Percentiles rank a stretch among this genome's conserved stretches.
Evolutionary conservation across 78 protist genomes (phyloP).

Genomic region (Chrysochromulina parva): DNA sequence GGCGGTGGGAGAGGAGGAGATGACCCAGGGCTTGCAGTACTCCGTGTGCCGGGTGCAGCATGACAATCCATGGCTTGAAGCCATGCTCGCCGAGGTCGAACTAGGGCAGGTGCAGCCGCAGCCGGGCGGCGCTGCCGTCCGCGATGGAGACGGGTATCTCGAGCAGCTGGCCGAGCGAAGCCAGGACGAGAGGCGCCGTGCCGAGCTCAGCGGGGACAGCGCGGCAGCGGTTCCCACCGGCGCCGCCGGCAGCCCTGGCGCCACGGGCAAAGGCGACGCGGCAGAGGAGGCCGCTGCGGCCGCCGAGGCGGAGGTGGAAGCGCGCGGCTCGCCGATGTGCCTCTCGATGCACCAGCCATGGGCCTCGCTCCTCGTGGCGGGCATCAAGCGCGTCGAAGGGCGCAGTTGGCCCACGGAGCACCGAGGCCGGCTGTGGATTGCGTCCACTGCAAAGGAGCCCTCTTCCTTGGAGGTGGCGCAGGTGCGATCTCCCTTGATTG

Average conservation of each 20-base stretch:
- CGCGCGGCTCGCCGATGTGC: neutral
- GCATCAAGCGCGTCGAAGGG: slow-evolving; percentile 23
- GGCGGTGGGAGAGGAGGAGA: neutral
- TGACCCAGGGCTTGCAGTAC: neutral
- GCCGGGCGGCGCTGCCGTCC: too few species aligned
- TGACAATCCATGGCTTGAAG: slow-evolving; percentile 13
- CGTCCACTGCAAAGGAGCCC: neutral
- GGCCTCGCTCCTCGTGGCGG: slow-evolving; percentile 17
- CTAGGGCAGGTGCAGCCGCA: too few species aligned
- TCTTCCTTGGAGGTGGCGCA: neutral
- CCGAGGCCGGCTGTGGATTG: slow-evolving; percentile 19
- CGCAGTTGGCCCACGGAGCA: neutral
- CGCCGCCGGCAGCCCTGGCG: too few species aligned
- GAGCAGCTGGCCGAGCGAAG: too few species aligned
- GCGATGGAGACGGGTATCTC: too few species aligned
- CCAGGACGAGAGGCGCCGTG: too few species aligned
- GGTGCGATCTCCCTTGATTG: neutral
- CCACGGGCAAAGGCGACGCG: too few species aligned
- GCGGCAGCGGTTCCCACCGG: too few species aligned
- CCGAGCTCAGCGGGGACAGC: too few species aligned
- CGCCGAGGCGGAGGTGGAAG: too few species aligned
- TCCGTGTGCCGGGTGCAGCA: neutral
- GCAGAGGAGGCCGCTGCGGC: too few species aligned
- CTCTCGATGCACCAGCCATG: slow-evolving; percentile 26
- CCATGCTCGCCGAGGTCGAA: neutral